These are phyloP conservation scores for Rubia yunnanensis DNA, from an alignment of 257 asterid genomes.

Conservation along the genomic window DNA sequence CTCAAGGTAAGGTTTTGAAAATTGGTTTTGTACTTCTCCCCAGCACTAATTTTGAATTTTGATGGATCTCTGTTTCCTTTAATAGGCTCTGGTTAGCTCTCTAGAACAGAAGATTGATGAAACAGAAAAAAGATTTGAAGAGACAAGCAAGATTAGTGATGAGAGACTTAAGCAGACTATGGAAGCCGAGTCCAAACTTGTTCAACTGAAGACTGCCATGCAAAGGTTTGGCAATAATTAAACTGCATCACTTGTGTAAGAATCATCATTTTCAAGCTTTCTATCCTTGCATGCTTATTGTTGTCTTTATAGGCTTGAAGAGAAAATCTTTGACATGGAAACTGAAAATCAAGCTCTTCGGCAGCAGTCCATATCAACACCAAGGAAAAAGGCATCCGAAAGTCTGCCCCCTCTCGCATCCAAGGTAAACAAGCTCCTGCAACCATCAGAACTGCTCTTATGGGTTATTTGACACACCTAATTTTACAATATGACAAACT, in stretches of 20 bases:
- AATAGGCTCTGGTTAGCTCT: slow-evolving; percentile 74
- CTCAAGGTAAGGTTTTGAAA: slow-evolving; percentile 46
- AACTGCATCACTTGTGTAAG: not conserved
- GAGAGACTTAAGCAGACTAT: slow-evolving; percentile 82
- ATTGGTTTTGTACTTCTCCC: slow-evolving; percentile 7
- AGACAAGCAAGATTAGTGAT: slow-evolving; percentile 84
- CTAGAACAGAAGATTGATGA: slow-evolving; percentile 78
- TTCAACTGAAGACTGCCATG: slow-evolving; percentile 79
- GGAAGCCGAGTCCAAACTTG: slow-evolving; percentile 87
- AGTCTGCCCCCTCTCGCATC: slow-evolving; percentile 32
- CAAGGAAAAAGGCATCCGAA: slow-evolving; percentile 49
- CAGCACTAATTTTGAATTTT: not conserved
- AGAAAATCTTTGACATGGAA: slow-evolving; percentile 81
- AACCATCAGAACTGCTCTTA: slow-evolving; percentile 11
- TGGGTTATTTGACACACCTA: slow-evolving; percentile 12
- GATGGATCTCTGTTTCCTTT: slow-evolving; percentile 8
- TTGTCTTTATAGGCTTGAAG: slow-evolving; percentile 59
- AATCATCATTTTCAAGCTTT: slow-evolving; percentile 9
- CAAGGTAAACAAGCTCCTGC: slow-evolving; percentile 32
- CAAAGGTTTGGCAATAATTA: slow-evolving; percentile 37
- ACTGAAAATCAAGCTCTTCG: slow-evolving; percentile 85
- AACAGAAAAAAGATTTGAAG: slow-evolving; percentile 86
- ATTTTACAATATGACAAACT: slow-evolving; percentile 17
- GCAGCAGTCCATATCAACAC: slow-evolving; percentile 54
- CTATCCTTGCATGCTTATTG: slow-evolving; percentile 3